phyloP scores from a whole-genome alignment of 2,329 filamentous ascomycete genomes.

The Elsinoe ampelina region DNA sequence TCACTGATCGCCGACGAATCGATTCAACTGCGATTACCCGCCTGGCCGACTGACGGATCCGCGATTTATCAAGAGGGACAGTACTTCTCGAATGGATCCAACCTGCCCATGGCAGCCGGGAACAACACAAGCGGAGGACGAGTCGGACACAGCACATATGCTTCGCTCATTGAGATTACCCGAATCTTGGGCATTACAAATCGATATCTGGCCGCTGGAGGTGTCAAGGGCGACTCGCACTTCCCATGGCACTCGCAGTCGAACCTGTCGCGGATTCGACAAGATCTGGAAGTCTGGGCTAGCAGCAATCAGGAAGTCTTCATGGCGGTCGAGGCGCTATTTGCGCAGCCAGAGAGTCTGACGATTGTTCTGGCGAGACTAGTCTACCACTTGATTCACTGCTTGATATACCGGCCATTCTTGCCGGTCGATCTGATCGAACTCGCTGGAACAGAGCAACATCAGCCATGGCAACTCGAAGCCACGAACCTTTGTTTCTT shows the following conservation, averaged over 20 bases:
- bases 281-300: conserved; percentile 78
- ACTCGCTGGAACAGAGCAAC: conserved; percentile 67
- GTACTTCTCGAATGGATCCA: conserved; percentile 71
- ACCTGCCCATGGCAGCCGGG: conserved; percentile 41
- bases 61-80: conserved; percentile 63
- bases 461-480: conserved; percentile 88
- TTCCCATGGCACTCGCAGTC: conserved; percentile 86
- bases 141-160: conserved; percentile 63
- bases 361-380: conserved; percentile 74
- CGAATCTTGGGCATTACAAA: conserved; percentile 77
- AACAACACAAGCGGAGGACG: conserved; percentile 43
- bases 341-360: conserved; percentile 69
- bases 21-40: conserved; percentile 65
- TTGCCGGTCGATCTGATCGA: conserved; percentile 76
- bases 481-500: conserved; percentile 79
- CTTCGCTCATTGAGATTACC: conserved; percentile 76
- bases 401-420: conserved; percentile 78
- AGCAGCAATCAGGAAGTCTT: conserved; percentile 73
- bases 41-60: conserved; percentile 56
- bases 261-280: conserved; percentile 74
- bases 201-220: conserved; percentile 72
- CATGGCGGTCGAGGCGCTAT: conserved; percentile 62
- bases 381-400: conserved; percentile 79
- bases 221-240: conserved; percentile 80
- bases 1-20: conserved; percentile 71